phyloP scores from a whole-genome alignment of 176 grass and related monocot species.

The Aegilops speltoides region DNA sequence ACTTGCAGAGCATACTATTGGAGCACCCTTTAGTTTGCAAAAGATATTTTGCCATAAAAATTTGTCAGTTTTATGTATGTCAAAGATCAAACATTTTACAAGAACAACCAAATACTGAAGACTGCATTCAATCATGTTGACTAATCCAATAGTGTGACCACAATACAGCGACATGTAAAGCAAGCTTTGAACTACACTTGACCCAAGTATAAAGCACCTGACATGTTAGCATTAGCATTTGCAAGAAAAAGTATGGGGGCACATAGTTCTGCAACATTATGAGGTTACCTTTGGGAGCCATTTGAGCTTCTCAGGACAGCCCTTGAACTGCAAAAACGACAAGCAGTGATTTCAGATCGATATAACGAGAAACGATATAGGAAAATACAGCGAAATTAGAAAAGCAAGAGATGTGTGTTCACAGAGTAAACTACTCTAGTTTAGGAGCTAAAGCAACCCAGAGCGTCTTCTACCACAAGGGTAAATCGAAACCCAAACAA shows the following conservation, averaged over 20 bases:
- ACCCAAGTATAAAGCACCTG: neutral
- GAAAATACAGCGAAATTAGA: neutral
- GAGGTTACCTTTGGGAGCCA: conserved; percentile 44
- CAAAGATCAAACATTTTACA: neutral
- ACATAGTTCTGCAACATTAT: neutral
- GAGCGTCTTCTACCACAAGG: neutral
- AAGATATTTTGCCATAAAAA: neutral
- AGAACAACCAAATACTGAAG: neutral
- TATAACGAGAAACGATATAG: neutral
- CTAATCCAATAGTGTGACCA: neutral
- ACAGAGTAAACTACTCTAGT: neutral
- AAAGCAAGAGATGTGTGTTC: neutral
- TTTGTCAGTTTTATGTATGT: neutral
- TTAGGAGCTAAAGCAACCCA: neutral
- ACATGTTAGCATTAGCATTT: neutral
- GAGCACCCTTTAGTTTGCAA: too few species aligned
- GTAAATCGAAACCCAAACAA: neutral
- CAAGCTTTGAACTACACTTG: neutral
- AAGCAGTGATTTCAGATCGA: neutral
- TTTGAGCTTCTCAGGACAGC: conserved; percentile 24
- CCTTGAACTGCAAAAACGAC: neutral
- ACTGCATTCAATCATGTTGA: neutral
- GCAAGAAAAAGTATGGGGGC: neutral
- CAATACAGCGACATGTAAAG: neutral
- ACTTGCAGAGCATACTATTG: neutral